Base-by-base conservation (phyloP, 1,284 basidiomycete species). In the Trametes polyzona region DNA sequence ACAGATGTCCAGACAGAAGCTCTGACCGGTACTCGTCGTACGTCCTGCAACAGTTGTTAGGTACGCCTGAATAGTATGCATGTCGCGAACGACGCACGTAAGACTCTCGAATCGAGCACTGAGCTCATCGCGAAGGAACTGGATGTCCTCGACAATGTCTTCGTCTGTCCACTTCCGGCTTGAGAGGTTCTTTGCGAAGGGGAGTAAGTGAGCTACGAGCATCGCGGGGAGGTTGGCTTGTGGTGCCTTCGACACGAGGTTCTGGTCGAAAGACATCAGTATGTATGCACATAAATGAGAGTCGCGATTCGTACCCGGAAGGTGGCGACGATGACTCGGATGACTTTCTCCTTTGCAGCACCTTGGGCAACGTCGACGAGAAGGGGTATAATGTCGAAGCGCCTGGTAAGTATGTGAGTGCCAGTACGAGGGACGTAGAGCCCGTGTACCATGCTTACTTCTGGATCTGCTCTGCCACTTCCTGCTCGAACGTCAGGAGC, bases 281-380 rank as follows among this genome's bases (percentile, higher is more conserved):
- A 16, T n/a, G 2, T 4, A 1, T 24, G 26, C 12, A 33, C 14
- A 3, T 17, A 8, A 5, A n/a, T 24, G 12, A 14, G 16, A 44
- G 4, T 8, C 43, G 21, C 41, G 93, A 50, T n/a, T n/a, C 50
- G 24, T 56, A 94, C 94, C 58, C 89, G 80, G 77, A 98, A 92
- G 0, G 95, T 96, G 7, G 96, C 93, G 10, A 98, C 82, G 50
- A 96, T 87, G n/a, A 99, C 91, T 17, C 96, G 88, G 59, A 95
- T 92, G 26, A 99, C 94, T 73, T 99, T 99, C 76, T 99, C 96
- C 76, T 99, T 99, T 40, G 93, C 91, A 1, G 96, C 96, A 17
- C 77, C 84, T 71, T 96, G 93, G 2, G 95, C 95, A 27, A 95
- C 86, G 40, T 91, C 87, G 35, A 89, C 88, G 33, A 99, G 81